Base-by-base conservation (phyloP, 352 stramenopile genomes). In the Globisporangium megalacanthum region DNA sequence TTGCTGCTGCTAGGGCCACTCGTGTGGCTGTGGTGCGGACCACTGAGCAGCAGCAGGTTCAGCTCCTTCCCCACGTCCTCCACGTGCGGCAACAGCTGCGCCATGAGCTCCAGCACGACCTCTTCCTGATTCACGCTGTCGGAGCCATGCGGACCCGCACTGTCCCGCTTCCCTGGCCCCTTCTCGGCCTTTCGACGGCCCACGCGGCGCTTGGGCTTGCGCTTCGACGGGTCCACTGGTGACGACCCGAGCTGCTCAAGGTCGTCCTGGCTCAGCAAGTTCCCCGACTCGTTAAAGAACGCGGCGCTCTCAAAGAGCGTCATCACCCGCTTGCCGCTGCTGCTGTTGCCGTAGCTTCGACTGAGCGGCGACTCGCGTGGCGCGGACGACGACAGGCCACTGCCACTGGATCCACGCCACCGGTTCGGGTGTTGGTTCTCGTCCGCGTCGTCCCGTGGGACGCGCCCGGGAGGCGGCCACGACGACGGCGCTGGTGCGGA, bases 281-380 rank as follows among this genome's bases (percentile, higher is more conserved):
- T 70, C 17, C 83, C 83, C 0, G 79, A 75, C 51, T 89, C 76
- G 58, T 90, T 89, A 64, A 84, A 91, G 62, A 93, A 79, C 33
- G 73, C 68, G 8, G 83, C 83, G 60, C 74, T 89, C 39, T 93
- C 83, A 49, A 93, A 92, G 4, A 93, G 72, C 47, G 83, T 93
- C 68, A 93, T 83, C 6, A 70, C 76, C 8, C 75, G 75, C 59
- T 76, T 75, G 56, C 66, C 60, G 33, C 49, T 54, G 33, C 49
- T 36, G 20, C 46, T 45, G 39, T 17, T 19, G 3, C 61, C 58
- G 53, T 67, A 52, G 39, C 68, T 70, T 44, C 69, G 59, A 39
- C 52, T 72, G 10, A 42, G 49, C 33, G 29, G 25, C 29, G 15
- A 29, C 49, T 53, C 14, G 37, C 37, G 37, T 17, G 17, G 46